Percentiles rank a stretch among this genome's conserved stretches.
phyloP scores from a whole-genome alignment of 768 basidiomycete species.

The Phaeotremella fagi region DNA sequence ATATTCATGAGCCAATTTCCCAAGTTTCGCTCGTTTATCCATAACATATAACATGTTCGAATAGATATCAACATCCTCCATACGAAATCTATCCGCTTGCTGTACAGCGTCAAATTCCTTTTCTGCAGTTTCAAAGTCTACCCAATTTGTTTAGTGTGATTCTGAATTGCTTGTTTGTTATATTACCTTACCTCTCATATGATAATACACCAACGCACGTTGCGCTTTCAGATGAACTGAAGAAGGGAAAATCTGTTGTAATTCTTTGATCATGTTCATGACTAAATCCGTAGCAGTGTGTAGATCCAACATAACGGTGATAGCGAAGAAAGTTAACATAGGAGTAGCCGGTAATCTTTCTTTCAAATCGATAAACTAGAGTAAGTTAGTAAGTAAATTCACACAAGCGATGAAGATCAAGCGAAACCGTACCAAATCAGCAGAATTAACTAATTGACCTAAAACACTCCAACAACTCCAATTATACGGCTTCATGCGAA shows the following conservation, averaged over 20 bases:
- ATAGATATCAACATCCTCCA: conserved; percentile 92
- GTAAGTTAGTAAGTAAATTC: neutral
- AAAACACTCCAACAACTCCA: conserved; percentile 89
- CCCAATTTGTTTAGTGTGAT: neutral
- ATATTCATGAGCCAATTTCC: conserved; percentile 86
- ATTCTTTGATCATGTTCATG: conserved; percentile 69
- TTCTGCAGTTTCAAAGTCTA: conserved; percentile 85
- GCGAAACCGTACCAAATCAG: conserved; percentile 68
- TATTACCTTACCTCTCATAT: conserved; percentile 67
- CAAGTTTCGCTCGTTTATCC: conserved; percentile 79
- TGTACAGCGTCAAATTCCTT: conserved; percentile 78
- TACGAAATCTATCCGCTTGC: conserved; percentile 72
- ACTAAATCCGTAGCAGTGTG: conserved; percentile 85
- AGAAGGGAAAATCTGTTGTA: conserved; percentile 73
- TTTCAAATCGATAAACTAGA: conserved; percentile 47
- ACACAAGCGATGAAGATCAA: conserved; percentile 5
- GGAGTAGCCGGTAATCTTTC: conserved; percentile 57
- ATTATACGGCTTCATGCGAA: conserved; percentile 79
- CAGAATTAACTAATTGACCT: conserved; percentile 66
- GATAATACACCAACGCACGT: conserved; percentile 79
- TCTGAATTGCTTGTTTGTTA: neutral
- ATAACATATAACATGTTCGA: conserved; percentile 97
- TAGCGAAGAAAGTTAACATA: conserved; percentile 69
- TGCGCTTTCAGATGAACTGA: conserved; percentile 83
- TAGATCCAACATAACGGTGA: conserved; percentile 82